Base-by-base conservation (phyloP, 331 rosid species). In the Rhamnella rubrinervis region DNA sequence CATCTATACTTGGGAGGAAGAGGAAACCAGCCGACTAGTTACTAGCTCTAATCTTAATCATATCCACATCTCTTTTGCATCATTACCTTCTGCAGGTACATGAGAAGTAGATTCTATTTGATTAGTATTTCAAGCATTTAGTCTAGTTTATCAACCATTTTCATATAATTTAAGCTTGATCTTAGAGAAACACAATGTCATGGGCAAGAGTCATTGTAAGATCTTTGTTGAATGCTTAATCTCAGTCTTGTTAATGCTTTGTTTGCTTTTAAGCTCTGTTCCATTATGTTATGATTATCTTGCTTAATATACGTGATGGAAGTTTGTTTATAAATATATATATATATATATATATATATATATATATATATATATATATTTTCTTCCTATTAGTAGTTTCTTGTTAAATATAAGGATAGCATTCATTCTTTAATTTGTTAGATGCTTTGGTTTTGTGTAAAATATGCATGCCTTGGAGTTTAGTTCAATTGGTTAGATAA, bases 1-100 rank as follows among this genome's bases (percentile, higher is more conserved):
- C 98, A 64, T 83, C 93, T 19, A 35, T 90, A 79, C 89, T 88
- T 25, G 86, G 88, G 73, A 83, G 88, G 74, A 90, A 90, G 87
- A 90, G 96, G 82, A 90, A 90, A 82, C 46, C 89, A 28, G 44
- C 68, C 21, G 86, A 85, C 50, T 92, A 90, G 88, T 63, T 23
- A 70, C 56, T 63, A 7, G 39, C 28, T 38, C 25, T 37, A 31
- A 35, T 66, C 60, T 31, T 49, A 53, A 35, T 23, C 25, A 44
- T 17, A 18, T 67, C 41, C 70, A 58, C 70, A 58, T 23, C 56
- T 28, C 40, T 63, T 61, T 28, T 67, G 16, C 65, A 59, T 14
- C 50, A 14, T 35, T 67, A 8, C 16, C 49, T 44, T 56, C 37
- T 40, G 47, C 64, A 38, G 26, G 12, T 11, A 56, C 37, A 31